phyloP scores from a whole-genome alignment of 495 filamentous ascomycete species.

The Beverwykella pulmonaria region DNA sequence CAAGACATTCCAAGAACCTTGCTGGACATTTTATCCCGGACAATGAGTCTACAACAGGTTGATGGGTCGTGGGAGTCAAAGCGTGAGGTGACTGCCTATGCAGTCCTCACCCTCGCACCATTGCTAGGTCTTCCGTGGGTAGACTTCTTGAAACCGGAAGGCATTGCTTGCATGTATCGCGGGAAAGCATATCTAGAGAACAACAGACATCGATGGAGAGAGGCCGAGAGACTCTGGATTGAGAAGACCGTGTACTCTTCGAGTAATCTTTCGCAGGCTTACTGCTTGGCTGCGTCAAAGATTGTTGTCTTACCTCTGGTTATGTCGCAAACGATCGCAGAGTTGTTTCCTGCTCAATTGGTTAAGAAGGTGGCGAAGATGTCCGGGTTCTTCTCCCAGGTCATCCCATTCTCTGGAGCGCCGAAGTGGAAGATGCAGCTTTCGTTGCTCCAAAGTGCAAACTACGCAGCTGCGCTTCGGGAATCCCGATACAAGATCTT shows the following conservation, averaged over 20 bases:
- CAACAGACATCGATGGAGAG: conserved; percentile 15
- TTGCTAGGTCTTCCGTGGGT: conserved; percentile 27
- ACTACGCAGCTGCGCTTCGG: conserved; percentile 19
- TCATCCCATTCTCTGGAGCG: conserved; percentile 16
- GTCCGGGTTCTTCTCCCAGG: conserved; percentile 21
- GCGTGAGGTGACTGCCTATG: conserved; percentile 33
- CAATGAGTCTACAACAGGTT: conserved; percentile 23
- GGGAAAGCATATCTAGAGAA: conserved; percentile 32
- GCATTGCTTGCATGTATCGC: conserved; percentile 28
- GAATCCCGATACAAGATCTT: conserved; percentile 19
- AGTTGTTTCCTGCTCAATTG: conserved; percentile 17
- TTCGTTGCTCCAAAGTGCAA: conserved; percentile 21
- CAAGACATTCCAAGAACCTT: conserved; percentile 23
- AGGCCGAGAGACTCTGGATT: conserved; percentile 26
- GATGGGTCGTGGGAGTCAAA: conserved; percentile 35
- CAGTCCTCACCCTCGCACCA: conserved; percentile 24
- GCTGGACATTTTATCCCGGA: conserved; percentile 27
- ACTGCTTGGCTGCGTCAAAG: conserved; percentile 31
- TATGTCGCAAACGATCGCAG: conserved; percentile 8
- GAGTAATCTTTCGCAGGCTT: conserved; percentile 22
- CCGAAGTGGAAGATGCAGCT: conserved; percentile 24
- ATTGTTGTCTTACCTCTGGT: conserved; percentile 14
- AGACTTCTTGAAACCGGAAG: conserved; percentile 25
- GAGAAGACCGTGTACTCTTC: conserved; percentile 31
- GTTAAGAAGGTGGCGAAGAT: conserved; percentile 27